A percentile compares a stretch with the other conserved stretches of the same genome.
Conservation (phyloP, 495 filamentous ascomycete genomes). For the Penicillium diatomitis region DNA sequence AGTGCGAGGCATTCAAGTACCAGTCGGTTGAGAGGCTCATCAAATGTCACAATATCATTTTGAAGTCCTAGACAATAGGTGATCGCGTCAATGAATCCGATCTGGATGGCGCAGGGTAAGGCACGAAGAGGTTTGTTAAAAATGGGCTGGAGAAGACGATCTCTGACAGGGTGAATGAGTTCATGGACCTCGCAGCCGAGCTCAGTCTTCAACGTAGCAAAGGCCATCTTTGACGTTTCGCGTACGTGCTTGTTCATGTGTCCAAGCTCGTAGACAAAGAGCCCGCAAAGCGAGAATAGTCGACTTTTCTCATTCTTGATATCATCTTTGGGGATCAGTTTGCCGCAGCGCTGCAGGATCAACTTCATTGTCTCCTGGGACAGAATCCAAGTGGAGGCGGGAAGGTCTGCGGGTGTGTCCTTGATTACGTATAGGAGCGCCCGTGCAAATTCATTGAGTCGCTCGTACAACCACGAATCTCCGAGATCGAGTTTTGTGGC, state of each 20-base stretch:
- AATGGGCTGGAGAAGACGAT: constrained; percentile 74
- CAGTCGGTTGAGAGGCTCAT: constrained; percentile 79
- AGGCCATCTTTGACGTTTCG: constrained; percentile 68
- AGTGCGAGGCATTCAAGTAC: constrained; percentile 87
- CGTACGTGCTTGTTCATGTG: constrained; percentile 94
- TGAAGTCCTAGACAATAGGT: constrained; percentile 85
- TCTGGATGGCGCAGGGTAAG: constrained; percentile 83
- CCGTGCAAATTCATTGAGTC: constrained; percentile 74
- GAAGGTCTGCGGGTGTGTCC: constrained; percentile 87
- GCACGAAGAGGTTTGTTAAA: constrained; percentile 92
- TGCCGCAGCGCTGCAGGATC: constrained; percentile 66
- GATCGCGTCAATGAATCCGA: constrained; percentile 96
- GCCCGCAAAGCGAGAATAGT: constrained; percentile 64
- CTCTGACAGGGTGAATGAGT: constrained; percentile 77
- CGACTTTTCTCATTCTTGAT: constrained; percentile 55
- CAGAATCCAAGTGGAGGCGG: constrained; percentile 70
- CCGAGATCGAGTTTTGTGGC: constrained; percentile 72
- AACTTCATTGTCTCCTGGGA: constrained; percentile 75
- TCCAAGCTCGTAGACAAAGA: constrained; percentile 76
- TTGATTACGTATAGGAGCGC: constrained; percentile 94
- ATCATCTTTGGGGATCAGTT: constrained; percentile 65
- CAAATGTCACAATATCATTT: constrained; percentile 77
- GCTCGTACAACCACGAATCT: constrained; percentile 69
- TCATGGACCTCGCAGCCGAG: constrained; percentile 72
- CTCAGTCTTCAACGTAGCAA: constrained; percentile 71